Conservation (phyloP, 2,329 filamentous ascomycete species). For the Colletotrichum sp. region DNA sequence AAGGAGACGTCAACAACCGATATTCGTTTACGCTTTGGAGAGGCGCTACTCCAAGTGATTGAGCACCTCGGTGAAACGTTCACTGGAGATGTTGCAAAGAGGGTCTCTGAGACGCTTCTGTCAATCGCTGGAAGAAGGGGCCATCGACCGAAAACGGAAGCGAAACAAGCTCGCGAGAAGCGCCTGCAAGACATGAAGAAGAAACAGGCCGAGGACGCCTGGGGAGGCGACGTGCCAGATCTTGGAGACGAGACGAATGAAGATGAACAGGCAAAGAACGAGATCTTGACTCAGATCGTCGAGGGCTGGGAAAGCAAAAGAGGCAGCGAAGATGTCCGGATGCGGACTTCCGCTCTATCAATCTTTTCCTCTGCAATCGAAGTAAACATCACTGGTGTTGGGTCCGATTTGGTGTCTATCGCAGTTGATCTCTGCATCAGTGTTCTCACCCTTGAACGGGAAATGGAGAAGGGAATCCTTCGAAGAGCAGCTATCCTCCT, state of each 20-base stretch:
- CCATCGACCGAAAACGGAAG: constrained; percentile 62
- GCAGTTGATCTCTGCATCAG: constrained; percentile 68
- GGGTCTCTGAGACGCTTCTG: constrained; percentile 64
- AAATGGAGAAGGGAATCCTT: constrained; percentile 66
- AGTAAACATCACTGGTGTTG: constrained; percentile 61
- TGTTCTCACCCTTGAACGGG: constrained; percentile 66
- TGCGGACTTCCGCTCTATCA: constrained; percentile 72
- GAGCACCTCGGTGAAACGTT: constrained; percentile 64
- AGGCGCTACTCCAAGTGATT: constrained; percentile 69
- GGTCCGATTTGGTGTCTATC: constrained; percentile 54
- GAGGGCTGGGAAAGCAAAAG: constrained; percentile 23
- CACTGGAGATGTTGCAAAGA: constrained; percentile 53
- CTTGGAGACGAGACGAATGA: constrained; percentile 50
- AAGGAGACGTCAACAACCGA: constrained; percentile 65
- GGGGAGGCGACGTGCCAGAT: constrained; percentile 58
- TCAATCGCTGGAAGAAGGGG: constrained; percentile 69
- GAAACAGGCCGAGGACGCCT: constrained; percentile 56
- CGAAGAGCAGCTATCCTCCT: constrained; percentile 70
- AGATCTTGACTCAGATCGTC: constrained; percentile 41
- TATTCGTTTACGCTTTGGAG: constrained; percentile 70
- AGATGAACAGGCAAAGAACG: constrained; percentile 50
- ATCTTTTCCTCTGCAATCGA: constrained; percentile 67
- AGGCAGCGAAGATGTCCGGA: constrained; percentile 49
- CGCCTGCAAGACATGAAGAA: constrained; percentile 52
- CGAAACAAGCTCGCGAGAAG: constrained; percentile 57